Base-by-base conservation (phyloP, 495 filamentous ascomycete species). In the Choiromyces venosus region DNA sequence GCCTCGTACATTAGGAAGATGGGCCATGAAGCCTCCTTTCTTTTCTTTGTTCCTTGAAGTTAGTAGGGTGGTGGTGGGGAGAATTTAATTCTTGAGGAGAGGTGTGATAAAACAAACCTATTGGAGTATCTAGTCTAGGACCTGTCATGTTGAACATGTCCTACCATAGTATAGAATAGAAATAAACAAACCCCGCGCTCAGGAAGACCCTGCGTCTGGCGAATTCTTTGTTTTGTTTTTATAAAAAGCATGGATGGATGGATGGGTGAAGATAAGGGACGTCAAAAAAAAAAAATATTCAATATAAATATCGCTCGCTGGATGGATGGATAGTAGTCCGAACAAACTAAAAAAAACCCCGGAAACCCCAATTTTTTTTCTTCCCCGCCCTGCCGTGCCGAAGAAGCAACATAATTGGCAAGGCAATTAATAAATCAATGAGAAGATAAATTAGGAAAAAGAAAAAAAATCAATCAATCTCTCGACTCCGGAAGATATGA, bases 301-400 rank as follows among this genome's bases (percentile, higher is more conserved):
- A 77, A 73, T 77, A 77, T 77, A 77, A 72, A 73, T 73, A 77
- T 73, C 66, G 67, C 74, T 39, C 52, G 69, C 71, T 73, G 35
- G 70, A 77, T 36, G 46, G n/a, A 29, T 56, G 46, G 6, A 61
- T 33, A 33, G 52, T 14, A 61, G 33, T 29, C 52, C 52, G 52
- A 33, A 33, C 52, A 61, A 61, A 16, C 14, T 29, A 61, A 29
- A 61, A 33, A 29, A 56, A 29, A 56, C n/a, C 66, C 52, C 46
- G 37, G n/a, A n/a, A n/a, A n/a, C n/a, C n/a, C n/a, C n/a, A n/a
- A n/a, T n/a, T n/a, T n/a, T n/a, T n/a, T n/a, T 77, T 73, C 61
- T 69, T 72, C 39, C 29, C 70, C 36, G 33, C 44, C 64, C n/a
- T n/a, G n/a, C n/a, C n/a, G n/a, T n/a, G n/a, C n/a, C n/a, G n/a